Conservation (phyloP, 2,329 filamentous ascomycete species). For the Aspergillus intermedius region DNA sequence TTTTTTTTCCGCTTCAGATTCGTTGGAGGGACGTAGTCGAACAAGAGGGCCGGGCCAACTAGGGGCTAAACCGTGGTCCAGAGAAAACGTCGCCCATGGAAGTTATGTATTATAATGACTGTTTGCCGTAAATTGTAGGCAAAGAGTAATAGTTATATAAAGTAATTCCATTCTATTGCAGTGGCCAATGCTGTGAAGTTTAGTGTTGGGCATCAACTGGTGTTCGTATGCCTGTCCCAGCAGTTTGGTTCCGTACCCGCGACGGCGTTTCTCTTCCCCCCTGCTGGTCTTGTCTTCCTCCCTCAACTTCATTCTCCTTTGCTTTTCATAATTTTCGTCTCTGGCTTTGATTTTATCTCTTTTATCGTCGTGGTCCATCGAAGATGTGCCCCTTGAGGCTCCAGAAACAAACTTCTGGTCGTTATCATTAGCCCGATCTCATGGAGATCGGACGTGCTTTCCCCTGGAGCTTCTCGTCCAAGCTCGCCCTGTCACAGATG, state of each 20-base stretch:
- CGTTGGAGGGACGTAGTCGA: no score
- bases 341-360: background rate
- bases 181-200: conserved; percentile 1
- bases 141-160: no score
- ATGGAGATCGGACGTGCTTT: background rate
- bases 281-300: conserved; percentile 1
- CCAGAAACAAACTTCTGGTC: background rate
- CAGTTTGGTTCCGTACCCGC: conserved; percentile 18
- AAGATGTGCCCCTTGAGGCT: background rate
- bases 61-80: no score
- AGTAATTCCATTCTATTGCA: background rate
- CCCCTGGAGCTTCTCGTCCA: background rate
- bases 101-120: no score
- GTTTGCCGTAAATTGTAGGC: no score
- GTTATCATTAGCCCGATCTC: background rate
- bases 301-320: background rate
- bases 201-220: background rate
- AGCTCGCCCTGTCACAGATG: no score
- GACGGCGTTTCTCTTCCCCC: conserved; percentile 8
- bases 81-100: no score
- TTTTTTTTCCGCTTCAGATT: no score
- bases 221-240: conserved; percentile 12
- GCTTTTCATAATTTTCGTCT: background rate
- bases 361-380: background rate
- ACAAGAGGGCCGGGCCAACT: no score